Percentiles rank a stretch among this genome's conserved stretches.
phyloP scores from a whole-genome alignment of 345 rosid genomes.

The Eucalyptus marginata region DNA sequence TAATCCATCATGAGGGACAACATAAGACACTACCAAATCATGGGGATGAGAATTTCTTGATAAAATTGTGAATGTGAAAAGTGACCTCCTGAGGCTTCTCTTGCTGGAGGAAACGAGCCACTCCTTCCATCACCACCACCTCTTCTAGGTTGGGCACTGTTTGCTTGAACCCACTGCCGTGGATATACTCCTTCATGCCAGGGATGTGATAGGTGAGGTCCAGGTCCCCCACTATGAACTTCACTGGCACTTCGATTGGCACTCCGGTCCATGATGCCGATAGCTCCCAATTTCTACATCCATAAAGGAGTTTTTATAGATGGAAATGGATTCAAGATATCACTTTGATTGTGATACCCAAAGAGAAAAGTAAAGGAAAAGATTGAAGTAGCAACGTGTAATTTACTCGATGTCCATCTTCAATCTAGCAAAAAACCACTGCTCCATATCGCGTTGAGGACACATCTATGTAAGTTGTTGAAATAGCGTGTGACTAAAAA shows the following conservation, averaged over 20 bases:
- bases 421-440: no score
- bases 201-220: conserved; percentile 11
- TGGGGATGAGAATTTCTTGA: conserved; percentile 2
- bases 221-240: conserved; percentile 5
- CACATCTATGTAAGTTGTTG: no score
- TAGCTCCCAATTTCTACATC: background rate
- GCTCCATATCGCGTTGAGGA: no score
- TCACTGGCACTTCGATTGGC: background rate
- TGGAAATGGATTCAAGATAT: no score
- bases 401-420: no score
- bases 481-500: no score
- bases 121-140: conserved; percentile 16
- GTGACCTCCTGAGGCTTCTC: conserved; percentile 14
- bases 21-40: background rate
- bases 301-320: background rate
- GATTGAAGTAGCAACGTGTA: background rate
- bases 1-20: background rate
- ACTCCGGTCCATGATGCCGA: background rate
- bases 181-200: conserved; percentile 1
- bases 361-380: background rate
- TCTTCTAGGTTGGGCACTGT: conserved; percentile 8
- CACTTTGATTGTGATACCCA: background rate
- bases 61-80: conserved; percentile 11
- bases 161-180: background rate
- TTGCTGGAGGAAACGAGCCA: conserved; percentile 8